These are phyloP conservation scores for Sicyos edulis DNA, from an alignment of 306 rosid species.

Conservation along the genomic window DNA sequence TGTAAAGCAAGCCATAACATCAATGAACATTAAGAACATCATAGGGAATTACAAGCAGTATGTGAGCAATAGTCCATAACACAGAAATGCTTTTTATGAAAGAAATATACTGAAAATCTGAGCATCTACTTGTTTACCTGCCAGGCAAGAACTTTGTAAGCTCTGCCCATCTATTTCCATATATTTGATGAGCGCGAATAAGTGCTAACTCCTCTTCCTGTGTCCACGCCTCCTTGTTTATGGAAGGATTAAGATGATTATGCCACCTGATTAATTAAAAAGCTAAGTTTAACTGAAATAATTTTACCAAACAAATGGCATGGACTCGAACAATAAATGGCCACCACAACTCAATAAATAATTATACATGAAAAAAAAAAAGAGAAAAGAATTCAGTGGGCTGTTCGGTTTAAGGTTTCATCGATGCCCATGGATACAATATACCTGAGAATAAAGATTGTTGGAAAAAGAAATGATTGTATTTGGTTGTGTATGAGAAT, in stretches of 20 bases:
- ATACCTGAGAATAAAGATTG: too few species aligned
- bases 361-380: neutral
- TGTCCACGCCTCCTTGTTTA: slow-evolving; percentile 99
- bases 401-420: too few species aligned
- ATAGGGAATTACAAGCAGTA: neutral
- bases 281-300: neutral
- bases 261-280: slow-evolving; percentile 65
- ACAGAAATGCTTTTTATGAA: neutral
- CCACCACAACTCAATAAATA: neutral
- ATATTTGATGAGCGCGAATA: slow-evolving; percentile 84
- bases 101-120: neutral
- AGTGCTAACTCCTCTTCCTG: slow-evolving; percentile 96
- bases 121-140: slow-evolving; percentile 41
- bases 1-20: slow-evolving; percentile 1
- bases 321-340: neutral
- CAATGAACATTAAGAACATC: neutral
- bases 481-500: too few species aligned
- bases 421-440: too few species aligned
- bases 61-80: too few species aligned
- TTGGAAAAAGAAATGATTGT: too few species aligned
- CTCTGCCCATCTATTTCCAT: slow-evolving; percentile 99
- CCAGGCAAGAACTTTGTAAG: slow-evolving; percentile 89
- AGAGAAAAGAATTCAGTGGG: neutral
- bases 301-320: neutral
- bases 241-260: slow-evolving; percentile 95